Evolutionary conservation across 2,329 filamentous ascomycete genomes (phyloP).

Genomic region (Aspergillus novoparasiticus): DNA sequence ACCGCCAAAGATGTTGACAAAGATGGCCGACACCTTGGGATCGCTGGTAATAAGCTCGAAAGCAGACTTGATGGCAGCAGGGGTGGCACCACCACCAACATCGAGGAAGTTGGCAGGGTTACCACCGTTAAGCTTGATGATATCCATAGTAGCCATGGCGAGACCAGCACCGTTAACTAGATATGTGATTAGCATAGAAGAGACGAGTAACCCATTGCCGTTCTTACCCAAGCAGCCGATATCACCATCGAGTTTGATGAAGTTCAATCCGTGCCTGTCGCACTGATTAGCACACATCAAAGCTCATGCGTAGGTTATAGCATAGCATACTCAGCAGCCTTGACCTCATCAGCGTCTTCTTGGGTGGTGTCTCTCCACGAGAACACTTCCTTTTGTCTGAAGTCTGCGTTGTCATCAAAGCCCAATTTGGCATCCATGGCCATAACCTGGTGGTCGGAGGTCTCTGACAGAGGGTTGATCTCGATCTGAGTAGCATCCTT

Average conservation of each 20-base stretch:
- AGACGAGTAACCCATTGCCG: background rate
- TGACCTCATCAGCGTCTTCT: constrained; percentile 97
- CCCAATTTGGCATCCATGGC: constrained; percentile 99
- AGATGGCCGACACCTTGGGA: constrained; percentile 96
- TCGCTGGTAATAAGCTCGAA: constrained; percentile 99
- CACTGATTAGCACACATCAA: constrained; percentile 17
- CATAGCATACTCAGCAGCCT: constrained; percentile 74
- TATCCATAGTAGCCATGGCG: constrained; percentile 99
- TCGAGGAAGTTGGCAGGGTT: constrained; percentile 98
- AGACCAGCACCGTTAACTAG: constrained; percentile 94
- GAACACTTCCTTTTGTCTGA: constrained; percentile 96
- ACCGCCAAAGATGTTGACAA: constrained; percentile 99
- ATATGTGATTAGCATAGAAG: constrained; percentile 13
- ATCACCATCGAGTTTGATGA: constrained; percentile 99
- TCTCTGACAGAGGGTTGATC: constrained; percentile 99
- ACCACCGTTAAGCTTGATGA: constrained; percentile 99
- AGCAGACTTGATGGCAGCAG: constrained; percentile 92
- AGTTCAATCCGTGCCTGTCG: constrained; percentile 75
- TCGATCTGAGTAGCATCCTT: constrained; percentile 99
- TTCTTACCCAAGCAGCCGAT: constrained; percentile 79
- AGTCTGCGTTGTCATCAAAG: constrained; percentile 99
- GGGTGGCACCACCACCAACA: constrained; percentile 95
- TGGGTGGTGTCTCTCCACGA: constrained; percentile 90
- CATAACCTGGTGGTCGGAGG: constrained; percentile 94
- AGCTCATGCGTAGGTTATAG: background rate